These are phyloP conservation scores for Phlegmacium glaucopus DNA, from an alignment of 768 basidiomycete species.

Conservation along the genomic window DNA sequence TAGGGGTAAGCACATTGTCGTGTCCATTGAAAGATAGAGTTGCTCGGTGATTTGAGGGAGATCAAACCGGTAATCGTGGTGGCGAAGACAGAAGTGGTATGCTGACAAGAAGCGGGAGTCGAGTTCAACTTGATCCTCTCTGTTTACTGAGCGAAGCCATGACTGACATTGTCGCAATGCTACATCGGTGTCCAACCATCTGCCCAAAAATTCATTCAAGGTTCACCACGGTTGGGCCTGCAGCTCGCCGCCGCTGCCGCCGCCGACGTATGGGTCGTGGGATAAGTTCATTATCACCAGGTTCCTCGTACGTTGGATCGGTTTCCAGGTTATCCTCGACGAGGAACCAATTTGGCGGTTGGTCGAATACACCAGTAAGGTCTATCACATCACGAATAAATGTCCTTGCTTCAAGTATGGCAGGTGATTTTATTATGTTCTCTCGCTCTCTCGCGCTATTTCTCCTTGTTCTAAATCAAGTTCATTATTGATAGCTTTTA, in stretches of 20 bases:
- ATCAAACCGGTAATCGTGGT: too few relatives aligned
- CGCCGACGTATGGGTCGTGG: conserved; percentile 17
- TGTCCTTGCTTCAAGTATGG: not conserved
- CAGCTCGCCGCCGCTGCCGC: conserved; percentile 11
- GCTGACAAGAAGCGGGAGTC: too few relatives aligned
- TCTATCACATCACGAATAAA: not conserved
- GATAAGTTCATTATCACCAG: conserved; percentile 20
- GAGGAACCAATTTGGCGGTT: conserved; percentile 8
- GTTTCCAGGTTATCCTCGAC: conserved; percentile 16
- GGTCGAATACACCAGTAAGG: conserved; percentile 10
- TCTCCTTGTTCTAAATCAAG: conserved; percentile 36
- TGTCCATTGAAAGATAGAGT: too few relatives aligned
- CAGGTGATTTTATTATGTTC: conserved; percentile 4
- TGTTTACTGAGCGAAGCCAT: too few relatives aligned
- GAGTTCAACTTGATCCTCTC: too few relatives aligned
- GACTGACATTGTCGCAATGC: too few relatives aligned
- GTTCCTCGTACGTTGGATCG: conserved; percentile 21
- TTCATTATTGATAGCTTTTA: not conserved
- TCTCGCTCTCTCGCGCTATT: conserved; percentile 22
- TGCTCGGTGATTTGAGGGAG: too few relatives aligned
- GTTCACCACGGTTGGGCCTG: not conserved
- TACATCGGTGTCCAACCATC: too few relatives aligned
- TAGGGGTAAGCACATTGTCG: too few relatives aligned
- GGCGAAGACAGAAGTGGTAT: too few relatives aligned
- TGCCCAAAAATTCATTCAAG: not conserved